A percentile compares a stretch with the other conserved stretches of the same genome.
Evolutionary conservation across 176 grass and related monocot species (phyloP).

Genomic region (Carex cristatella): DNA sequence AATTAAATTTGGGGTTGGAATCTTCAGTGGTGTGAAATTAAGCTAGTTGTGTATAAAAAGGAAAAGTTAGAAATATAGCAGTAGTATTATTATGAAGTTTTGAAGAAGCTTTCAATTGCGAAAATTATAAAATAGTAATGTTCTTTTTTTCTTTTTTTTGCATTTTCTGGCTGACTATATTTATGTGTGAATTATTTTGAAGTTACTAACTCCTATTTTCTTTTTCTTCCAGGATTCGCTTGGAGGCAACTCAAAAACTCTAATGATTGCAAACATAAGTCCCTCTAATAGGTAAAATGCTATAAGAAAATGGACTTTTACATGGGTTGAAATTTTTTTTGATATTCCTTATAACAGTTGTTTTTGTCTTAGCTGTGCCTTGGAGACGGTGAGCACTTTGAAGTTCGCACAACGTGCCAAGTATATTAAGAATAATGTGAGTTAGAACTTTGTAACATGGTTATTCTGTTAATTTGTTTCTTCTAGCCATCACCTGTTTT

Average conservation of each 20-base stretch:
- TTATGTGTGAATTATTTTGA: background rate
- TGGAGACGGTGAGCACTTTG: constrained; percentile 93
- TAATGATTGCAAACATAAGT: constrained; percentile 98
- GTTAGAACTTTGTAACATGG: constrained; percentile 2
- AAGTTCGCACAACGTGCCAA: constrained; percentile 97
- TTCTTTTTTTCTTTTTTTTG: background rate
- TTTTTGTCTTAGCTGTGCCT: constrained; percentile 49
- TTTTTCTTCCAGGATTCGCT: constrained; percentile 71
- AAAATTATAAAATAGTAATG: background rate
- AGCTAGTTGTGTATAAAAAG: background rate
- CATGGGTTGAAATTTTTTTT: background rate
- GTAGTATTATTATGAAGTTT: background rate
- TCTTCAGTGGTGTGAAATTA: background rate
- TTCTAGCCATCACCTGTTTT: constrained; percentile 2
- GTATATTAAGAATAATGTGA: constrained; percentile 92
- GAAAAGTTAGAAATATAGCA: background rate
- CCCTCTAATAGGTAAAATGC: constrained; percentile 68
- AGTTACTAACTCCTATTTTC: background rate
- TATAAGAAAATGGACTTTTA: background rate
- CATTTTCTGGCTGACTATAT: background rate
- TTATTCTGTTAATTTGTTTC: background rate
- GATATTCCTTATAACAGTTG: constrained; percentile 20
- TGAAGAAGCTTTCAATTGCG: background rate
- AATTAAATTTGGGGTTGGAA: constrained; percentile 7
- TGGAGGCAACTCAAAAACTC: constrained; percentile 96